Evolutionary conservation across 192 early-diverging fungal genomes (phyloP).

Genomic region (Linnemannia hyalina): DNA sequence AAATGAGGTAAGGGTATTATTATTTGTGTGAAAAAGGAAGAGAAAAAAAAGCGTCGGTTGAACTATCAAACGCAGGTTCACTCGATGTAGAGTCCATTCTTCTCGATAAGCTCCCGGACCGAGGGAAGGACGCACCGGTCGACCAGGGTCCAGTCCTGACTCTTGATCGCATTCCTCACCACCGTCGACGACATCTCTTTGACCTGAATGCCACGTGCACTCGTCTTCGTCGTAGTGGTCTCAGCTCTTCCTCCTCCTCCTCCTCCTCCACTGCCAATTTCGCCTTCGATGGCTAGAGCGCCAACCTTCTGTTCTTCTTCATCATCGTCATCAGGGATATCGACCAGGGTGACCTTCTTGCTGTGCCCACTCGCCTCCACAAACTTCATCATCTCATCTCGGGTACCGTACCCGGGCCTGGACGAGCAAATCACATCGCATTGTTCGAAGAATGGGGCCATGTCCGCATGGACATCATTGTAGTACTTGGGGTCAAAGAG

Average conservation of each 20-base stretch:
- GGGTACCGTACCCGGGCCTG: slow-evolving; percentile 51
- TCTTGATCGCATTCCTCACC: slow-evolving; percentile 49
- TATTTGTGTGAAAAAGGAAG: neutral
- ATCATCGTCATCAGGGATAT: slow-evolving; percentile 27
- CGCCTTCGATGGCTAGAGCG: neutral
- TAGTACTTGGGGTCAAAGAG: slow-evolving; percentile 86
- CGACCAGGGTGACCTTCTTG: slow-evolving; percentile 45
- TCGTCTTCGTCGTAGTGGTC: neutral
- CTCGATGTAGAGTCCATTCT: slow-evolving; percentile 27
- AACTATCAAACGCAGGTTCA: neutral
- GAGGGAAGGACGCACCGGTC: slow-evolving; percentile 34
- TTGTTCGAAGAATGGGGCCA: slow-evolving; percentile 71
- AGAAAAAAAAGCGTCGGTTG: neutral
- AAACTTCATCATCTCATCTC: slow-evolving; percentile 54
- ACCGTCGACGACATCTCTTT: slow-evolving; percentile 52
- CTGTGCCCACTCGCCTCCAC: slow-evolving; percentile 42
- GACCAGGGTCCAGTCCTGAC: slow-evolving; percentile 31
- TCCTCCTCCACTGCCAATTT: too few species aligned
- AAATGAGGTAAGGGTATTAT: neutral
- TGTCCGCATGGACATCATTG: slow-evolving; percentile 52
- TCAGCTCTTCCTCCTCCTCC: too few species aligned
- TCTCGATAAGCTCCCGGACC: slow-evolving; percentile 29
- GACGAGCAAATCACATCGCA: slow-evolving; percentile 63
- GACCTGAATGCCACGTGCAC: slow-evolving; percentile 15
- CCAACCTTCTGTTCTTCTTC: neutral